phyloP scores from a whole-genome alignment of 257 asterid species.

The Primulina eburnea region DNA sequence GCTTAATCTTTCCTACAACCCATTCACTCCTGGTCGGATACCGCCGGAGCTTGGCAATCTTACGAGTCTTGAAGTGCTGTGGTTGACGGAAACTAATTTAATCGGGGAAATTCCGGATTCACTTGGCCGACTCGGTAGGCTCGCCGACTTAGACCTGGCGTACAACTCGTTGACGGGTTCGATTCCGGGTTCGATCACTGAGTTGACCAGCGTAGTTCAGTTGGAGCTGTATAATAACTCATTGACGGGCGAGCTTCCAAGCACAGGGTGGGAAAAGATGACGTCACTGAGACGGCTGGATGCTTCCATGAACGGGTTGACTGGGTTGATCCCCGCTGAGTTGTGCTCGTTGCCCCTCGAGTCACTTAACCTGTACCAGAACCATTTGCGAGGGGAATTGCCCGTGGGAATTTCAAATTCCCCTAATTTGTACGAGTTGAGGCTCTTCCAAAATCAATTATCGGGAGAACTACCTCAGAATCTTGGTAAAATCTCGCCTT shows the following conservation, averaged over 20 bases:
- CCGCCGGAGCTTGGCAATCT: conserved; percentile 88
- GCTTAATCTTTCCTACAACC: conserved; percentile 84
- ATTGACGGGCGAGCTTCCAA: conserved; percentile 71
- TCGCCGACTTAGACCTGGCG: conserved; percentile 80
- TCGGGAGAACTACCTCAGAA: conserved; percentile 57
- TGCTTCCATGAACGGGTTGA: conserved; percentile 79
- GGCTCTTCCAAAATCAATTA: conserved; percentile 72
- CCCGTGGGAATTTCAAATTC: conserved; percentile 70
- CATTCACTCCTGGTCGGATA: conserved; percentile 78
- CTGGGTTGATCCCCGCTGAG: conserved; percentile 75
- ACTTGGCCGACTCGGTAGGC: conserved; percentile 57
- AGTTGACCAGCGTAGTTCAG: conserved; percentile 62
- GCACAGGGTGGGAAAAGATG: conserved; percentile 81
- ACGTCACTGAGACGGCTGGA: conserved; percentile 70
- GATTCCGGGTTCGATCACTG: conserved; percentile 69
- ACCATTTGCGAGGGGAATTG: conserved; percentile 59
- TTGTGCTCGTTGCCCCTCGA: conserved; percentile 79
- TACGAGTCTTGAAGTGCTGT: conserved; percentile 63
- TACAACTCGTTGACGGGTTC: conserved; percentile 59
- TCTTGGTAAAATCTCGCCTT: conserved; percentile 74
- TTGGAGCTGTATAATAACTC: conserved; percentile 91
- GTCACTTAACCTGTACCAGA: conserved; percentile 88
- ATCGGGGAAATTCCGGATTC: conserved; percentile 79
- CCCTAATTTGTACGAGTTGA: conserved; percentile 69
- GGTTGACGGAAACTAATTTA: conserved; percentile 79